Percentiles rank a stretch among this genome's conserved stretches.
Evolutionary conservation across 108 stramenopile species (phyloP).

Genomic region (Parmales sp.): DNA sequence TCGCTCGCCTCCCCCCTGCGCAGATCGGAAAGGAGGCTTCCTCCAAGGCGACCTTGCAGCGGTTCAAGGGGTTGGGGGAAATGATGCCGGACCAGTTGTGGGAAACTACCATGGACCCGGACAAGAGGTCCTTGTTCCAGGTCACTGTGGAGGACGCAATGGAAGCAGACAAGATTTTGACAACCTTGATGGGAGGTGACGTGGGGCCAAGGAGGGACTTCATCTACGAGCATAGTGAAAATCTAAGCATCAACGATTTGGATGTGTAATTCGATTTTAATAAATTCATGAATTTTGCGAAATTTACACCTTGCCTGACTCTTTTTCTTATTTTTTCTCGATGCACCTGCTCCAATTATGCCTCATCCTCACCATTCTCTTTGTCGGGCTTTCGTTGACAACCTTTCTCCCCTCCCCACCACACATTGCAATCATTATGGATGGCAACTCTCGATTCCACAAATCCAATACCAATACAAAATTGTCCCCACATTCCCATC

Average conservation of each 20-base stretch:
- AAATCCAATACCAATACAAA: too few species aligned
- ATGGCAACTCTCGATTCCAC: too few species aligned
- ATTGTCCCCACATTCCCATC: too few species aligned
- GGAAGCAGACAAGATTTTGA: slow-evolving; percentile 67
- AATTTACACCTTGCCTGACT: too few species aligned
- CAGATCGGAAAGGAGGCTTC: neutral
- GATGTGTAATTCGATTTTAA: slow-evolving; percentile 53
- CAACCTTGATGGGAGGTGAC: slow-evolving; percentile 79
- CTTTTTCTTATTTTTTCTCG: too few species aligned
- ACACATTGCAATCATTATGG: too few species aligned
- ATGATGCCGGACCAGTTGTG: slow-evolving; percentile 94
- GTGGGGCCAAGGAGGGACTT: slow-evolving; percentile 74
- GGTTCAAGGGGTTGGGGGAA: slow-evolving; percentile 79
- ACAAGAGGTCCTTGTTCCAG: slow-evolving; percentile 56
- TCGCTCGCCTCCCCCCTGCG: neutral
- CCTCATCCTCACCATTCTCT: too few species aligned
- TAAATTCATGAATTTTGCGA: neutral
- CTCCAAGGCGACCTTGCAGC: slow-evolving; percentile 18
- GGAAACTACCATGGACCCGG: slow-evolving; percentile 90
- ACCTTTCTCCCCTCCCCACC: too few species aligned
- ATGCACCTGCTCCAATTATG: too few species aligned
- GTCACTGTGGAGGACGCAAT: slow-evolving; percentile 79
- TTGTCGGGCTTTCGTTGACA: too few species aligned
- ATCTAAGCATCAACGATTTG: slow-evolving; percentile 59
- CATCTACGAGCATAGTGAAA: slow-evolving; percentile 64